Evolutionary conservation across 257 asterid species (phyloP), one percentile per base, ranked within the genome.

Genomic region (Linaria vulgaris): DNA sequence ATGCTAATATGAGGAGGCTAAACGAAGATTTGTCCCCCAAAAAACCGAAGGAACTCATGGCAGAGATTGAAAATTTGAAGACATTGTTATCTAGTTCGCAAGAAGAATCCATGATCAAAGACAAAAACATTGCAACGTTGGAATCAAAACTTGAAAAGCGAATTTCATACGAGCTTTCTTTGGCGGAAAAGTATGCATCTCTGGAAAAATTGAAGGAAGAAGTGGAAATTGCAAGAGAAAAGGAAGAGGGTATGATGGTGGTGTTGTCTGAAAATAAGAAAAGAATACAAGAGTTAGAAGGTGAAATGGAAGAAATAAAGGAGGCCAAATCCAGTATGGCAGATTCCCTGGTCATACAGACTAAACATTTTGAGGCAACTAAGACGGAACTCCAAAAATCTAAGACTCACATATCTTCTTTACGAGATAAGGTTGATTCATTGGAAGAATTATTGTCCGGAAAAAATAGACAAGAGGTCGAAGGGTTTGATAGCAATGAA

Each of bases 321-420:
- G 22, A 56, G 3, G 59, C 77, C 0, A 88, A 81, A 62, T 73
- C 74, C 0, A 73, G 60, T 66, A 70, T 79, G 78, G 76, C 76
- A 0, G 80, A 77, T 58, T 74, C 78, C 0, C 67, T 86, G 53
- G 78, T 70, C 10, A 45, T 56, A 3, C 76, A 71, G 61, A 73
- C 67, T 1, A 76, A 69, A 19, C 78, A 77, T 66, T 80, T 85
- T 9, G 95, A 82, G 71, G 68, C 62, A 21, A 70, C 73, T 1
- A 74, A 74, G 79, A 66, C 64, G 56, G 85, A 86, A 53, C 73
- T 81, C 3, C 85, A 81, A 58, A 84, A 88, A 69, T 74, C 91
- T 0, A 89, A 78, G 73, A 27, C 51, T 8, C 83, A 86, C 39
- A 70, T 81, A 14, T 64, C 73, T 0, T 65, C 80, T 6, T 63